Evolutionary conservation across 305 asterid species (phyloP).

Genomic region (Fraxinus velutina): DNA sequence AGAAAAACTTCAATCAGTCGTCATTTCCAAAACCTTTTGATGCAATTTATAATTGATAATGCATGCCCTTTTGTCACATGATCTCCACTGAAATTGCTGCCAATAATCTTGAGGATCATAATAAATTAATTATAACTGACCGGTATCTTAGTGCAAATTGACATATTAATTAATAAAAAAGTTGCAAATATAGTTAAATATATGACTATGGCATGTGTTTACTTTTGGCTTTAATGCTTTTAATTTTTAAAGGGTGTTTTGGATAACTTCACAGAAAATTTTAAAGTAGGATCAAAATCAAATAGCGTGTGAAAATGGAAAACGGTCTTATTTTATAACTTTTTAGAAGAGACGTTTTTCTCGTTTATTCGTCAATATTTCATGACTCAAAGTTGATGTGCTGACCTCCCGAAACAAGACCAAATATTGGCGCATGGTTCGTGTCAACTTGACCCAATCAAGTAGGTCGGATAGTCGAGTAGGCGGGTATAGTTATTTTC

Average conservation of each 20-base stretch:
- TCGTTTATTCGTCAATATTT: not conserved
- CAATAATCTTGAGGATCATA: slow-evolving; percentile 8
- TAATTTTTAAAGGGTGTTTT: not conserved
- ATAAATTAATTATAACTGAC: not conserved
- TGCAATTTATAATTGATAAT: slow-evolving; percentile 19
- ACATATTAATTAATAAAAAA: not conserved
- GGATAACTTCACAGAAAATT: not conserved
- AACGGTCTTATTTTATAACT: not conserved
- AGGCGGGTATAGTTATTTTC: not conserved
- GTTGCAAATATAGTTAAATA: not conserved
- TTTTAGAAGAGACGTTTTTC: not conserved
- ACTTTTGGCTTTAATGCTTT: slow-evolving; percentile 29
- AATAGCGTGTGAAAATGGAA: not conserved
- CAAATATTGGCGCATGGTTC: not conserved
- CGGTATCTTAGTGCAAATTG: slow-evolving; percentile 15
- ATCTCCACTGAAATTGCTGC: slow-evolving; percentile 41
- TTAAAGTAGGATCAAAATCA: not conserved
- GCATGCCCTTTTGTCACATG: slow-evolving; percentile 34
- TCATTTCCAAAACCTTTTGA: slow-evolving; percentile 21
- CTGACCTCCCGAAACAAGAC: not conserved
- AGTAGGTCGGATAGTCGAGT: not conserved
- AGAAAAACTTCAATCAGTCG: slow-evolving; percentile 27
- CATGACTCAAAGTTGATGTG: not conserved
- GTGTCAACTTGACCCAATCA: not conserved
- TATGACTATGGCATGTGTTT: slow-evolving; percentile 10